Evolutionary conservation across 2,329 filamentous ascomycete genomes (phyloP).

Genomic region (Aspergillus chevalieri): DNA sequence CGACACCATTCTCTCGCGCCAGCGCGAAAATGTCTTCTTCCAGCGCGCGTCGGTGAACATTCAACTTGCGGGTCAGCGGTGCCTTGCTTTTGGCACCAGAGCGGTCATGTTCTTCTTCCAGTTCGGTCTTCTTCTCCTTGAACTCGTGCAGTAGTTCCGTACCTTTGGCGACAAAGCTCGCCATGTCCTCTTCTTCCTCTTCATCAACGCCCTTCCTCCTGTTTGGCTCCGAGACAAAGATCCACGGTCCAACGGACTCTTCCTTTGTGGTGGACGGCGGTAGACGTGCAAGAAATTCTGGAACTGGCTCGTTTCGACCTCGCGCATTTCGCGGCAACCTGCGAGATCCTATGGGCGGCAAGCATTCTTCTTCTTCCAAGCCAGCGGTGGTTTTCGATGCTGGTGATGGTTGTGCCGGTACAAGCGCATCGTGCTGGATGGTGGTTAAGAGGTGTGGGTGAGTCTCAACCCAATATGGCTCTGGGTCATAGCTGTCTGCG

Average conservation of each 20-base stretch:
- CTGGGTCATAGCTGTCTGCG: conserved; percentile 46
- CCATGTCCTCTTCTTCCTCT: conserved; percentile 40
- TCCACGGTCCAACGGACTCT: conserved; percentile 54
- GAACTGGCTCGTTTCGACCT: conserved; percentile 52
- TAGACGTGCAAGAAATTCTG: conserved; percentile 61
- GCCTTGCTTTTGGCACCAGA: conserved; percentile 29
- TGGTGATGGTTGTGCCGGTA: not conserved
- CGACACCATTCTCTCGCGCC: conserved; percentile 54
- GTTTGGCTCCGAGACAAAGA: conserved; percentile 63
- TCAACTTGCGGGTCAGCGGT: conserved; percentile 32
- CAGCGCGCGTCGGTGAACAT: conserved; percentile 37
- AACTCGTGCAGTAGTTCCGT: conserved; percentile 49
- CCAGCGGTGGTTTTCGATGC: not conserved
- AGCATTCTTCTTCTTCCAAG: not conserved
- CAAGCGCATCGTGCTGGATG: conserved; percentile 18
- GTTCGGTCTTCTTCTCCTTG: conserved; percentile 40
- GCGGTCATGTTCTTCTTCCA: conserved; percentile 47
- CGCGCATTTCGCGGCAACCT: conserved; percentile 7
- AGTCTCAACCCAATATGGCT: conserved; percentile 44
- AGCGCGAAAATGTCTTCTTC: conserved; percentile 54
- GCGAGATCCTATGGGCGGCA: not conserved
- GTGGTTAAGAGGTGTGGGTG: conserved; percentile 28
- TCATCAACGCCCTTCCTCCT: conserved; percentile 33
- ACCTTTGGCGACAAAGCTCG: conserved; percentile 50
- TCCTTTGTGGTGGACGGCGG: conserved; percentile 58